Evolutionary conservation across 2,329 filamentous ascomycete species (phyloP).

Genomic region (Coleophoma cylindrospora): DNA sequence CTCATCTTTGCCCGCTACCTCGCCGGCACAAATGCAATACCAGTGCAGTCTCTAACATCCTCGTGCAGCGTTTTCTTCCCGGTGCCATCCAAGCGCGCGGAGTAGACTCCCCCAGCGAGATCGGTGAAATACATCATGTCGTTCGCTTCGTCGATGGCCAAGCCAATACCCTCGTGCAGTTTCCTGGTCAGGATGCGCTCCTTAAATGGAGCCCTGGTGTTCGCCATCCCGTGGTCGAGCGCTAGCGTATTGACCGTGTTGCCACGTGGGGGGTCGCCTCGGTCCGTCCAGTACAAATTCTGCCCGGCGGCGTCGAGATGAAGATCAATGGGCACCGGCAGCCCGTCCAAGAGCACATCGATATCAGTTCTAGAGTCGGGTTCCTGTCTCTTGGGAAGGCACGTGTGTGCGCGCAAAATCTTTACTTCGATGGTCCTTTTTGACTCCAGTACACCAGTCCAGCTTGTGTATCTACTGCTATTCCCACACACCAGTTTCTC

Average conservation of each 20-base stretch:
- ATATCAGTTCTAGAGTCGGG: conserved; percentile 8
- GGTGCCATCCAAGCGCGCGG: conserved; percentile 24
- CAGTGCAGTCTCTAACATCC: background rate
- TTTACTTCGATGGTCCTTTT: conserved; percentile 51
- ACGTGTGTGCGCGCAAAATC: conserved; percentile 44
- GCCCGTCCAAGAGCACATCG: conserved; percentile 27
- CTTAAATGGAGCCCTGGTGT: background rate
- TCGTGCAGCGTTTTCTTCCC: conserved; percentile 2
- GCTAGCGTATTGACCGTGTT: conserved; percentile 41
- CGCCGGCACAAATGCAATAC: background rate
- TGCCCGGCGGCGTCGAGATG: conserved; percentile 42
- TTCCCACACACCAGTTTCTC: conserved; percentile 48
- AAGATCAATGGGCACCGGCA: conserved; percentile 54
- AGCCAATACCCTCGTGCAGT: conserved; percentile 40
- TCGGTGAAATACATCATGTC: conserved; percentile 32
- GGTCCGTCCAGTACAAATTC: conserved; percentile 55
- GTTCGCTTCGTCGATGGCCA: conserved; percentile 32
- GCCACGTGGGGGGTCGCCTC: conserved; percentile 50
- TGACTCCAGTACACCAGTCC: conserved; percentile 55
- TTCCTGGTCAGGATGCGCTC: conserved; percentile 25
- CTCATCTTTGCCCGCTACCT: background rate
- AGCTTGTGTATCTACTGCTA: conserved; percentile 37
- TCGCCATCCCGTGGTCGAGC: background rate
- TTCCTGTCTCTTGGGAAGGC: conserved; percentile 26
- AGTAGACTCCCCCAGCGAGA: conserved; percentile 32